These are phyloP conservation scores for Eimeria praecox DNA, from an alignment of 169 alveolate genomes.

Conservation along the genomic window DNA sequence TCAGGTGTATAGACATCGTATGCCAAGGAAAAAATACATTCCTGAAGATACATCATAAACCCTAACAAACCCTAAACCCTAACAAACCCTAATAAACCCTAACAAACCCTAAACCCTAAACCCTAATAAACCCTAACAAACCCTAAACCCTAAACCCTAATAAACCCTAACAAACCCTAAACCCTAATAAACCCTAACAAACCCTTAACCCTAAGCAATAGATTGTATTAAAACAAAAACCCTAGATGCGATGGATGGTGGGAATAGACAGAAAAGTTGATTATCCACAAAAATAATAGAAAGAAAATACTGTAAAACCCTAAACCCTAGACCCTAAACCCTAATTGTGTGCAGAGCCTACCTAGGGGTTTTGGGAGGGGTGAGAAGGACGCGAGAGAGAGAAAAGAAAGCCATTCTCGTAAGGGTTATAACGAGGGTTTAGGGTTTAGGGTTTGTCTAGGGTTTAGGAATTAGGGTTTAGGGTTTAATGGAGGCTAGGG, in stretches of 20 bases:
- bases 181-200: neutral
- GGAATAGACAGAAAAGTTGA: too few species aligned
- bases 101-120: neutral
- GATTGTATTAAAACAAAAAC: too few species aligned
- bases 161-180: conserved; percentile 1
- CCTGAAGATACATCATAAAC: conserved; percentile 81
- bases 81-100: conserved; percentile 1
- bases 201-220: neutral
- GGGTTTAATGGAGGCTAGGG: neutral
- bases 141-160: neutral
- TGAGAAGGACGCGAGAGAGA: conserved; percentile 60
- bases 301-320: too few species aligned
- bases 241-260: too few species aligned
- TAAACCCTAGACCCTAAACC: neutral
- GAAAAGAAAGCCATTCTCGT: neutral
- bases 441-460: neutral
- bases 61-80: neutral
- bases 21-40: conserved; percentile 95
- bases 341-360: conserved; percentile 1
- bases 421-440: neutral
- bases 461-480: neutral
- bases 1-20: conserved; percentile 88
- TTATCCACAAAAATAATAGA: too few species aligned
- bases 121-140: neutral
- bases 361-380: conserved; percentile 90